phyloP scores from a whole-genome alignment of 208 protist species.

The Trypanosoma rangeli region DNA sequence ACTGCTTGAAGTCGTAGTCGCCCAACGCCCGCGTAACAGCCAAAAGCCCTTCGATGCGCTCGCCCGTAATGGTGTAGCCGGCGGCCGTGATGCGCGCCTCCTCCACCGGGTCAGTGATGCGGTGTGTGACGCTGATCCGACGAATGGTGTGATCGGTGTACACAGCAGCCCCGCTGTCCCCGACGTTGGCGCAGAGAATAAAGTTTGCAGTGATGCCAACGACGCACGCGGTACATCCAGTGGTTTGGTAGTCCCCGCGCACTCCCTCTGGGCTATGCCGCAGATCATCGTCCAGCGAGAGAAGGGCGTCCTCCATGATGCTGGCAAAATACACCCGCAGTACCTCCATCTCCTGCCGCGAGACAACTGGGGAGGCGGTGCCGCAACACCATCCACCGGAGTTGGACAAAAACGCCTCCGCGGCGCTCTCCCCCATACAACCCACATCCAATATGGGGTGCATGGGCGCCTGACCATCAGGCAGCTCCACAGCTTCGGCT shows the following conservation, averaged over 20 bases:
- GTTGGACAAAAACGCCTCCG: background rate
- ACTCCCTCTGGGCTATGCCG: constrained; percentile 43
- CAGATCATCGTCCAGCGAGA: constrained; percentile 58
- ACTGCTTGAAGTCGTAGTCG: constrained; percentile 91
- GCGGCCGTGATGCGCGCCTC: constrained; percentile 54
- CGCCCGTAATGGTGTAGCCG: constrained; percentile 49
- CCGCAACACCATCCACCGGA: background rate
- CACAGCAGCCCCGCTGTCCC: constrained; percentile 75
- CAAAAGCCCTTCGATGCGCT: constrained; percentile 78
- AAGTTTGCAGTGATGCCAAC: constrained; percentile 73
- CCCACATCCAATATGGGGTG: background rate
- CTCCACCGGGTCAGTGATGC: constrained; percentile 47
- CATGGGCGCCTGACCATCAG: background rate
- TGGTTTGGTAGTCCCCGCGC: constrained; percentile 67
- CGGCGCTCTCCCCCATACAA: background rate
- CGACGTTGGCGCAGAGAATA: constrained; percentile 80
- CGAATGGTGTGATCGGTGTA: constrained; percentile 44
- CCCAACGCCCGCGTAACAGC: constrained; percentile 78
- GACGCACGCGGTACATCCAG: constrained; percentile 81
- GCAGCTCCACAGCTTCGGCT: background rate
- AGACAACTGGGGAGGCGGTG: constrained; percentile 16
- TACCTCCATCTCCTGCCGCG: constrained; percentile 58
- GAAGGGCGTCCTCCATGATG: constrained; percentile 77
- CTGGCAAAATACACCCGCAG: constrained; percentile 62
- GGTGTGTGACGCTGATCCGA: constrained; percentile 64